Evolutionary conservation across 2,329 filamentous ascomycete species (phyloP), one percentile per base, ranked within the genome.

Genomic region (Aaosphaeria pasadenensis): DNA sequence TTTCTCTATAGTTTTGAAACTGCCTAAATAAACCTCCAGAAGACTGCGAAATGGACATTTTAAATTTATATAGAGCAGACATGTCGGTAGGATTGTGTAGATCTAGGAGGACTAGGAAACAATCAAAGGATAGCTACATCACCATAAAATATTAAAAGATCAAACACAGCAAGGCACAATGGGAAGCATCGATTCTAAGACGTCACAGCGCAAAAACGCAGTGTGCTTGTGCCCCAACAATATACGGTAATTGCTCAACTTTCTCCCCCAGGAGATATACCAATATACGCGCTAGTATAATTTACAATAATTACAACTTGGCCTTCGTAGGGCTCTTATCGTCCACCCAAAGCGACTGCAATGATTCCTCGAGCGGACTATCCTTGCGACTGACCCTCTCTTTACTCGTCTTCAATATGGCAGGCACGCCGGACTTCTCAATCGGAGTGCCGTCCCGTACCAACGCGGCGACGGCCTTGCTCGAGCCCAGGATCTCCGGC

Each of bases 401-500:
- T 11, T 11, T 28, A 24, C 11, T 41, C 24, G 7, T 17, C 39
- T 41, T 28, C 11, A 41, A 41, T 11, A 24, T 41, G 3, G 9
- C 9, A 28, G 39, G 39, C 2, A 41, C 39, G 39, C 39, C 39
- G 3, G 39, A n/a, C 9, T 41, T 17, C 4, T 41, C 17, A 28
- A 41, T 11, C 4, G 39, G 17, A 9, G 9, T 41, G 9, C 17
- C 39, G 17, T 41, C 24, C 3, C 9, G 2, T 4, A 41, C 11
- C 2, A 41, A 3, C 24, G 11, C 9, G 28, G 69, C 70, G 4
- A 77, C 11, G 0, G 65, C 74, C 52, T 74, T 71, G 5, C 66
- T 69, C 0, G 70, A 60, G 0, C 77, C 36, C n/a, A 53, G 55
- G 2, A 55, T 47, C 30, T 85, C 84, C 17, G 87, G 86, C 87